phyloP scores from a whole-genome alignment of 2,329 filamentous ascomycete genomes.

The Alternaria atra region DNA sequence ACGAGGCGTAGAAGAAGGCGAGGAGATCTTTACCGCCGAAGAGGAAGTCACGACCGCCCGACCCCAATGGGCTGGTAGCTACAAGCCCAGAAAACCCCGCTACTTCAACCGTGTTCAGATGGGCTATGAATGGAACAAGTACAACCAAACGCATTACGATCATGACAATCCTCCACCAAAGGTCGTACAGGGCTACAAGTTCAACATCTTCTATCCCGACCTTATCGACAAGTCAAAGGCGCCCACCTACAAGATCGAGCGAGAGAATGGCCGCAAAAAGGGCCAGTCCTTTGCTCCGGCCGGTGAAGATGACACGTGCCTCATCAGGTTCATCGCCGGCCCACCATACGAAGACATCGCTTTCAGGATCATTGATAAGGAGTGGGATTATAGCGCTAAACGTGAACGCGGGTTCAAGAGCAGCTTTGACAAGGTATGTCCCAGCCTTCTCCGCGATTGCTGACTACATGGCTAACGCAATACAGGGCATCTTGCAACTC shows the following conservation, averaged over 20 bases:
- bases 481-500: conserved; percentile 88
- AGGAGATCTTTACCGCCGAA: conserved; percentile 94
- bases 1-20: conserved; percentile 88
- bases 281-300: conserved; percentile 93
- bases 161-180: conserved; percentile 97
- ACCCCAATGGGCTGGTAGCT: conserved; percentile 83
- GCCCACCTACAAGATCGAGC: conserved; percentile 94
- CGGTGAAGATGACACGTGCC: conserved; percentile 94
- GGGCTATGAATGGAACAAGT: conserved; percentile 99
- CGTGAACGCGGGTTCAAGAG: conserved; percentile 93
- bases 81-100: conserved; percentile 87
- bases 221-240: conserved; percentile 94
- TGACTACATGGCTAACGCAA: conserved; percentile 38
- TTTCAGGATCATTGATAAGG: conserved; percentile 96
- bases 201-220: conserved; percentile 99
- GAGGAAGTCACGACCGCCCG: conserved; percentile 75
- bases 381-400: conserved; percentile 99
- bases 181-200: conserved; percentile 98
- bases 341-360: conserved; percentile 97
- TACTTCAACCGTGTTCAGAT: conserved; percentile 99
- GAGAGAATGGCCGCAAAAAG: conserved; percentile 86
- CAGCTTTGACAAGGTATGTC: conserved; percentile 94
- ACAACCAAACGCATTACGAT: conserved; percentile 99
- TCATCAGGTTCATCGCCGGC: conserved; percentile 94
- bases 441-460: neutral